Evolutionary conservation across 2,329 filamentous ascomycete genomes (phyloP), one percentile per base, ranked within the genome.

Genomic region (Lachnellula subtilissima): DNA sequence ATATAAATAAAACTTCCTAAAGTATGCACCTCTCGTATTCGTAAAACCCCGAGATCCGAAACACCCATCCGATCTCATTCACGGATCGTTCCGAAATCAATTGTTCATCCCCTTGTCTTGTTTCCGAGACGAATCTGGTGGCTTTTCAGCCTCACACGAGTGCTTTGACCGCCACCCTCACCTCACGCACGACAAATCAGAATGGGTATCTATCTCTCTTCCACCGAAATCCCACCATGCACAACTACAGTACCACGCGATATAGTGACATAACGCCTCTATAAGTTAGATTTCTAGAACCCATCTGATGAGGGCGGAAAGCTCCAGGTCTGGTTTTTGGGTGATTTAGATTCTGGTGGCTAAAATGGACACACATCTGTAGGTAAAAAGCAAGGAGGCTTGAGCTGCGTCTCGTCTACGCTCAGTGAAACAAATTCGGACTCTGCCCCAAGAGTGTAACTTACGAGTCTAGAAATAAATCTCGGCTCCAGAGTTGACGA

Each of bases 401-500:
- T 32, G 28, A 36, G 17, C 35, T 50, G 48, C 19, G 48, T 37
- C 42, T 45, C 42, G 42, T 45, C 42, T 45, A 22, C 42, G 42
- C 42, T 45, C 42, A 45, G 42, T 50, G 48, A 50, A 50, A 50
- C 48, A 50, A 50, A 39, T 50, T 9, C 25, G 48, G 48, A 17
- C 48, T 48, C 47, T 50, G 35, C 17, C n/a, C 11, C 32, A 39
- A 48, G 17, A 39, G 32, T 9, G 17, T 37, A 35, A 37, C 19
- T 52, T 25, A 50, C 54, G 43, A 50, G 35, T 37, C 52, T 49
- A 50, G 40, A 46, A 53, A 50, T 56, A 53, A 47, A 54, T 53
- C 55, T 57, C 55, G 55, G 51, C 48, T 54, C 55, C 55, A 54
- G 35, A 54, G 49, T 57, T 57, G 55, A 57, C 23, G 28, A 28